Percentiles rank a stretch among this genome's conserved stretches.
These are phyloP conservation scores for Mucor plumbeus DNA, from an alignment of 371 early-diverging fungal species.

Conservation along the genomic window DNA sequence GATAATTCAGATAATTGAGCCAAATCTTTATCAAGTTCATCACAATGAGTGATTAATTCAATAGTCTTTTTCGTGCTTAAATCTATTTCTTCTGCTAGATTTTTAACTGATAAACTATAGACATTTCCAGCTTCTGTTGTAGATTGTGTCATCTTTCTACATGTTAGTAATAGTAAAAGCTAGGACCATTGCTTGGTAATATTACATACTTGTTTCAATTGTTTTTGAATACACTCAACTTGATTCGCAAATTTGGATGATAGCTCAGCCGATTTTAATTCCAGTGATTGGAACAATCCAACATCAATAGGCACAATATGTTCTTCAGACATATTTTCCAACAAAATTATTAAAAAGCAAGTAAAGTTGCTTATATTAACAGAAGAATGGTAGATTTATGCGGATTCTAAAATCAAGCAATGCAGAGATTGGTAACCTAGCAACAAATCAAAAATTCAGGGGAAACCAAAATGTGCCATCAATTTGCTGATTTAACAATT, in stretches of 20 bases:
- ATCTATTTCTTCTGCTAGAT: slow-evolving; percentile 23
- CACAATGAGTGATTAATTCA: slow-evolving; percentile 34
- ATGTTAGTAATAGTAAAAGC: neutral
- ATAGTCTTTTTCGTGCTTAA: slow-evolving; percentile 23
- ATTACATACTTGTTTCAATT: slow-evolving; percentile 22
- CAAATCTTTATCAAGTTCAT: slow-evolving; percentile 37
- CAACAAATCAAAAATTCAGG: neutral
- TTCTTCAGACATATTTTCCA: neutral
- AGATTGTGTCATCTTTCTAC: slow-evolving; percentile 26
- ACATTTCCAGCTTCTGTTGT: slow-evolving; percentile 25
- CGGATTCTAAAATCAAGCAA: neutral
- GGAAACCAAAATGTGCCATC: neutral
- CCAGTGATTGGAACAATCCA: slow-evolving; percentile 19
- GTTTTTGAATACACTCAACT: slow-evolving; percentile 23
- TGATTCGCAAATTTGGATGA: slow-evolving; percentile 17
- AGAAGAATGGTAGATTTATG: neutral
- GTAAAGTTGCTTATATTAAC: neutral
- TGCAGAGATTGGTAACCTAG: neutral
- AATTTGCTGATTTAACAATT: neutral
- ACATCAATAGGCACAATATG: slow-evolving; percentile 18
- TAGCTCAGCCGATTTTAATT: slow-evolving; percentile 21
- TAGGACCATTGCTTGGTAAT: too few relatives aligned
- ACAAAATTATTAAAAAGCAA: too few relatives aligned
- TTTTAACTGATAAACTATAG: slow-evolving; percentile 16
- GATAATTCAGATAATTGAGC: slow-evolving; percentile 27